phyloP scores from a whole-genome alignment of 805 yeast genomes.

The Kurtzmaniella cleridarum region DNA sequence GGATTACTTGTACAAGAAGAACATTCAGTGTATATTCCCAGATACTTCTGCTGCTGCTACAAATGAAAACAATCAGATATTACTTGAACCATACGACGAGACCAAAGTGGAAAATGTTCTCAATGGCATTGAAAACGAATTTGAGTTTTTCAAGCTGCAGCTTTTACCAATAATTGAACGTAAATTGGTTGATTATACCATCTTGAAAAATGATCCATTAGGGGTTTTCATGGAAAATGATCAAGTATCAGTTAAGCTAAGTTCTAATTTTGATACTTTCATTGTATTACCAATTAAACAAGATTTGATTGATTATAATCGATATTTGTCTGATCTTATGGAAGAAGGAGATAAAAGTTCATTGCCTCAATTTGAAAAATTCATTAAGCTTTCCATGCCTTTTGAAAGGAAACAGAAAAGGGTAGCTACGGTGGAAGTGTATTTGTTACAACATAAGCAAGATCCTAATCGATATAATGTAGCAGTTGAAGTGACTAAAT shows the following conservation, averaged over 20 bases:
- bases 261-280: constrained; percentile 21
- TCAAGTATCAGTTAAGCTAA: constrained; percentile 25
- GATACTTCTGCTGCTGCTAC: background rate
- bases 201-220: constrained; percentile 7
- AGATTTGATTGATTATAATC: constrained; percentile 1
- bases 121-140: constrained; percentile 33
- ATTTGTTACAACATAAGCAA: constrained; percentile 16
- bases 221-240: constrained; percentile 22
- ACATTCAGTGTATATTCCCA: constrained; percentile 12
- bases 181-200: constrained; percentile 23
- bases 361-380: constrained; percentile 8
- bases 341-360: background rate
- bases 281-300: constrained; percentile 10
- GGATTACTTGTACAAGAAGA: constrained; percentile 9
- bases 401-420: constrained; percentile 20
- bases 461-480: constrained; percentile 1
- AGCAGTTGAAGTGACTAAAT: background rate
- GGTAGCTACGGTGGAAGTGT: constrained; percentile 28
- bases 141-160: constrained; percentile 27
- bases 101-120: constrained; percentile 22
- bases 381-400: constrained; percentile 32
- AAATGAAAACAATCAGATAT: constrained; percentile 8
- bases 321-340: background rate
- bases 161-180: constrained; percentile 19
- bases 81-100: constrained; percentile 29